Evolutionary conservation across 108 stramenopile genomes (phyloP), one percentile per base, ranked within the genome.

Genomic region (Pseudonitzschia multistriata): DNA sequence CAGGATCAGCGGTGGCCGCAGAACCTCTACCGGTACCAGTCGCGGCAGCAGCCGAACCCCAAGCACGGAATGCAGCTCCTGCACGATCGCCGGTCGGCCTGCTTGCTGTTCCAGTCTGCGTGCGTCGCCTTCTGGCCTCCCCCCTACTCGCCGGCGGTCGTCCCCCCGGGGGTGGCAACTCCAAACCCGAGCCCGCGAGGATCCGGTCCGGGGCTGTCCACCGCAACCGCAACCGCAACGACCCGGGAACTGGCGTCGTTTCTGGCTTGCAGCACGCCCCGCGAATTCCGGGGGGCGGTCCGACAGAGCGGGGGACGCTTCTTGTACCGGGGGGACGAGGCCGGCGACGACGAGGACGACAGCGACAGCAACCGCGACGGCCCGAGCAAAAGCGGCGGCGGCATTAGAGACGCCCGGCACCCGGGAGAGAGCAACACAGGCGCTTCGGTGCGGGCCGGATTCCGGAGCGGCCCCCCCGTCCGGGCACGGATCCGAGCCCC

Each of bases 261-360:
- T 36, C n/a, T 59, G 31, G 57, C 28, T 34, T 5, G 33, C 19
- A 14, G 35, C 36, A 75, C 74, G 0, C 74, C 74, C 22, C 19
- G 14, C 0, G 48, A 50, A 28, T 68, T 75, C 35, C 61, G 45
- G 21, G 49, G 15, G 48, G 67, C 59, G 17, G 49, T 75, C 21
- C 53, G 40, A 52, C 11, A 30, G 7, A 68, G 49, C 29, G 67
- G 66, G 28, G 63, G 63, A 24, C 49, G 36, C 5, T 75, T 68
- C 45, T 62, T 75, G 48, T 75, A 75, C 40, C 57, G 74, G 22
- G 74, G 74, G 19, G 60, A 48, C 0, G 63, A 64, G 11, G n/a
- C n/a, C n/a, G n/a, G n/a, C 37, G 37, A 37, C 5, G 37, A 37
- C 8, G 37, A 45, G 15, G 15, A 37, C 10, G 14, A 36, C 36